Evolutionary conservation across 2,329 filamentous ascomycete genomes (phyloP).

Genomic region (Aspergillus texensis): DNA sequence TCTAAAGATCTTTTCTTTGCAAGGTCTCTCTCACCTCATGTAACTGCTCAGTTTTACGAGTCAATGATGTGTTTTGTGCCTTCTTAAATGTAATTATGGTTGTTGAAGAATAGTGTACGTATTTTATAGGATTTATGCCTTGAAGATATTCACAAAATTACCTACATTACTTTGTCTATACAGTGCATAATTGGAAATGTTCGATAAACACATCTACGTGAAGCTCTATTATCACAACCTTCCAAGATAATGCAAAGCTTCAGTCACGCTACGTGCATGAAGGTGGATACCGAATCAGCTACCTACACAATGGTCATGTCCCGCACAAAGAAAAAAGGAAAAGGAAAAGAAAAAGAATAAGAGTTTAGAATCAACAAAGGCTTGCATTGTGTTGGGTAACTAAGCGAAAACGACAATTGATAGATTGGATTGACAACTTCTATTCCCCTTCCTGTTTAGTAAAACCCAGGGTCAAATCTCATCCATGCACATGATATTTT

Average conservation of each 20-base stretch:
- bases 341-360: neutral
- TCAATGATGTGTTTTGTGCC: constrained; percentile 10
- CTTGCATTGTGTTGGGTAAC: neutral
- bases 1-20: constrained; percentile 7
- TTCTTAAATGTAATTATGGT: neutral
- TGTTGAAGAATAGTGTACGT: neutral
- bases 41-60: constrained; percentile 9
- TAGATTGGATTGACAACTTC: neutral
- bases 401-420: neutral
- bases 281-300: neutral
- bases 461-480: constrained; percentile 22
- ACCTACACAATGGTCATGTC: neutral
- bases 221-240: neutral
- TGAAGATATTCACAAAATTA: neutral
- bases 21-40: neutral
- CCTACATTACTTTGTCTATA: neutral
- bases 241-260: neutral
- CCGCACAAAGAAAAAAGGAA: neutral
- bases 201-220: neutral
- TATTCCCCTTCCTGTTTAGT: neutral
- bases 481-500: constrained; percentile 36
- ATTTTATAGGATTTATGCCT: neutral
- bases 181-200: neutral
- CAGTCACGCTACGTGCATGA: neutral
- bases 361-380: neutral